These are phyloP conservation scores for Neofusicoccum parvum DNA, from an alignment of 2,329 filamentous ascomycete species.

Conservation along the genomic window DNA sequence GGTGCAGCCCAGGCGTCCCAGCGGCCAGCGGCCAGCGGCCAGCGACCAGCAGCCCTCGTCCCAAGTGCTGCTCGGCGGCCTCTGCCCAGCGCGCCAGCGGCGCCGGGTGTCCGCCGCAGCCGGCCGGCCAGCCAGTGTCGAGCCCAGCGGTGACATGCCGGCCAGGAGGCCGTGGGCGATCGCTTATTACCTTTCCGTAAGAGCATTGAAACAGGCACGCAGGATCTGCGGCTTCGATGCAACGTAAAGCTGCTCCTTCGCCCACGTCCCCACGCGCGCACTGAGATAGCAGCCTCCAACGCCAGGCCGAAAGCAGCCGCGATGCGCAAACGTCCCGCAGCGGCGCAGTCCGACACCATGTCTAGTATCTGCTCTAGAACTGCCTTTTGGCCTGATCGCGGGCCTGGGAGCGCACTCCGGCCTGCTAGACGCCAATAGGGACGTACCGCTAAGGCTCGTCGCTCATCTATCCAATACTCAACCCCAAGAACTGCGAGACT, in stretches of 20 bases:
- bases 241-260: conserved; percentile 19
- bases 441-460: neutral
- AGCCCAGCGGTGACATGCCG: neutral
- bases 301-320: conserved; percentile 5
- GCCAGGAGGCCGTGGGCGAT: conserved; percentile 13
- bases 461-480: conserved; percentile 17
- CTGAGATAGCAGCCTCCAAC: conserved; percentile 1
- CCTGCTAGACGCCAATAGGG: conserved; percentile 3
- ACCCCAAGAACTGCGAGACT: neutral
- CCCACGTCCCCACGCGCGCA: conserved; percentile 9
- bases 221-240: conserved; percentile 14
- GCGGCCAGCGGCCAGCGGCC: neutral
- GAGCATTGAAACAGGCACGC: conserved; percentile 20
- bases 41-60: neutral
- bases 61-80: neutral
- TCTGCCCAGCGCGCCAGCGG: neutral
- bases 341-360: conserved; percentile 20
- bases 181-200: conserved; percentile 17
- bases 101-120: neutral
- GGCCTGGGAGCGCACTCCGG: conserved; percentile 9
- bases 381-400: conserved; percentile 17
- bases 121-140: neutral
- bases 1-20: neutral
- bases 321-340: conserved; percentile 21
- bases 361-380: conserved; percentile 18